Base-by-base conservation (phyloP, 257 asterid species). In the Jaltomata sinuosa region DNA sequence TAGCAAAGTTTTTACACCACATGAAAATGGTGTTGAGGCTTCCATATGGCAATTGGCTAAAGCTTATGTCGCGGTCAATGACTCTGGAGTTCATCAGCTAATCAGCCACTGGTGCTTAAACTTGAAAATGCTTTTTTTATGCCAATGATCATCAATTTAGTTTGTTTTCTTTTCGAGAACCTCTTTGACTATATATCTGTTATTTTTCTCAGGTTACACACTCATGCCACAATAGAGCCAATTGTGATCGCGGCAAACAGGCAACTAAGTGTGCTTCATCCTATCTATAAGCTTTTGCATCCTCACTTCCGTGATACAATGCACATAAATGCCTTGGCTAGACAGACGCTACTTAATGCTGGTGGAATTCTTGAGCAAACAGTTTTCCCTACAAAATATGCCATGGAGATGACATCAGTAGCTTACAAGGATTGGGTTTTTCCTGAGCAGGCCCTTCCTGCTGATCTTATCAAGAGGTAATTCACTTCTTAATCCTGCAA, bases 281-380 rank as follows among this genome's bases (percentile, higher is more conserved):
- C 97, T 4, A 86, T 93, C 27, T 77, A 90, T 57, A 93, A 89
- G 94, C 91, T 93, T 31, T 65, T 93, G 67, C 89, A 91, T 6
- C 96, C 97, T 19, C 97, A 93, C 81, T 92, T 93, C 83, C 94
- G 93, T 4, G 97, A 92, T 86, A 91, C 96, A 4, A 88, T 93
- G 97, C 91, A 91, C 88, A 91, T 93, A 69, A 93, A 93, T 72
- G 95, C 96, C 0, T 83, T 90, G 36, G 96, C 92, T 11, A 82
- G 97, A n/a, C 95, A 93, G 65, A 84, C 87, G 50, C 77, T 93
- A 83, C 89, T 93, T 19, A 93, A 91, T 87, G 97, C 92, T 1
- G 94, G 95, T 18, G 97, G 97, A 8, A 84, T 90, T 36, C 87
- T 90, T 80, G 97, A 93, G 85, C 68, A 74, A 19, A 92, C 94